Evolutionary conservation across 495 filamentous ascomycete genomes (phyloP), one percentile per base, ranked within the genome.

Genomic region (Physcia stellaris): DNA sequence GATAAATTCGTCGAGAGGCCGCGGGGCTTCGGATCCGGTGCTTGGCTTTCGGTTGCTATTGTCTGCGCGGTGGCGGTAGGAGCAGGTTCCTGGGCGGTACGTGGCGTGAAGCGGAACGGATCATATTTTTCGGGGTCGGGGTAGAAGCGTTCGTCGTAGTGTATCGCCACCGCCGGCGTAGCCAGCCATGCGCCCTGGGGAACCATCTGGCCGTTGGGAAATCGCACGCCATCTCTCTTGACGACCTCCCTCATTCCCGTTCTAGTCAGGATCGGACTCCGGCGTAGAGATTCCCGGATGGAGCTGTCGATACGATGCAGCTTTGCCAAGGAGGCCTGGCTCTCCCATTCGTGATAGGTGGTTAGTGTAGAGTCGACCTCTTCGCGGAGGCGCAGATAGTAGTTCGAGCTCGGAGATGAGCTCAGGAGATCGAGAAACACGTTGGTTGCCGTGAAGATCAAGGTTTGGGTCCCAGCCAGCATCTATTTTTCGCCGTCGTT

Each of bases 131-230:
- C 32, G 7, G 50, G 43, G 2, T 45, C 21, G 15, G 32, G 44
- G 23, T 53, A 53, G 40, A 53, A 50, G 0, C 48, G 32, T 13
- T 53, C 50, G 34, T 53, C 48, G 24, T 32, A 23, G 10, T 50
- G 47, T 4, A 53, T 31, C 1, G 37, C 40, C 13, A 47, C 40
- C 6, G 41, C 41, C 6, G 39, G 31, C 5, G 32, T 34, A 4
- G 17, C 48, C 3, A 53, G 6, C 49, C 43, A 47, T 12, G 40
- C 35, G 4, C 50, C 50, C n/a, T 40, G 36, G 12, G 50, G 44
- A 6, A 51, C 22, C 22, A 48, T 47, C 4, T 45, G 35, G 16
- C 50, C 50, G 27, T 50, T 43, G 4, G 49, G 49, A 5, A 52
- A 26, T 1, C 20, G 19, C 4, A 52, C 1, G 12, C 49, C 49